These are phyloP conservation scores for Xanthoconium purpureum DNA, from an alignment of 768 basidiomycete genomes.

Conservation along the genomic window DNA sequence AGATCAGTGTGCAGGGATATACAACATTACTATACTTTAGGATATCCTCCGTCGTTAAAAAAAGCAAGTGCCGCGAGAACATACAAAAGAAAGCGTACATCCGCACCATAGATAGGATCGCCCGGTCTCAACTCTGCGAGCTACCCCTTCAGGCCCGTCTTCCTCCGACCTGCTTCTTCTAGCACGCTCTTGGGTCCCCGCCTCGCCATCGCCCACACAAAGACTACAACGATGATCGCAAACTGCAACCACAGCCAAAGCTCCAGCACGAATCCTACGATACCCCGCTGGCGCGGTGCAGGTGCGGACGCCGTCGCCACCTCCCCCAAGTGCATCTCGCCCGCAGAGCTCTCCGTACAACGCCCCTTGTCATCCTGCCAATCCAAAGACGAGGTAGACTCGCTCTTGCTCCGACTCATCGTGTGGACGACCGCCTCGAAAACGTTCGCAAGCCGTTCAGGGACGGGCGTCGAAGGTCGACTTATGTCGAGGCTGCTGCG, in stretches of 20 bases:
- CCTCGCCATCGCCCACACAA: conserved; percentile 78
- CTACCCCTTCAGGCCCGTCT: conserved; percentile 15
- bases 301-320: conserved; percentile 11
- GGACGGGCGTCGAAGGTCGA: conserved; percentile 34
- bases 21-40: conserved; percentile 25
- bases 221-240: conserved; percentile 66
- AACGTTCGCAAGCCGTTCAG: conserved; percentile 40
- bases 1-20: conserved; percentile 14
- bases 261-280: conserved; percentile 56
- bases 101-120: conserved; percentile 5
- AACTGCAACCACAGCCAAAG: conserved; percentile 88
- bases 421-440: conserved; percentile 48
- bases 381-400: conserved; percentile 8
- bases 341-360: background rate
- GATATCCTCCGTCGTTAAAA: conserved; percentile 11
- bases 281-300: conserved; percentile 30
- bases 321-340: conserved; percentile 2
- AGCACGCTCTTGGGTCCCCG: conserved; percentile 71
- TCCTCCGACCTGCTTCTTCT: conserved; percentile 39
- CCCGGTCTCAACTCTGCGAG: background rate
- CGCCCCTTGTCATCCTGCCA: conserved; percentile 5
- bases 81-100: conserved; percentile 5
- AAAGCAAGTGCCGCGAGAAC: background rate
- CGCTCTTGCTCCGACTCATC: conserved; percentile 27
- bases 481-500: conserved; percentile 14